phyloP scores from a whole-genome alignment of 208 protist species.

The Leishmania major region DNA sequence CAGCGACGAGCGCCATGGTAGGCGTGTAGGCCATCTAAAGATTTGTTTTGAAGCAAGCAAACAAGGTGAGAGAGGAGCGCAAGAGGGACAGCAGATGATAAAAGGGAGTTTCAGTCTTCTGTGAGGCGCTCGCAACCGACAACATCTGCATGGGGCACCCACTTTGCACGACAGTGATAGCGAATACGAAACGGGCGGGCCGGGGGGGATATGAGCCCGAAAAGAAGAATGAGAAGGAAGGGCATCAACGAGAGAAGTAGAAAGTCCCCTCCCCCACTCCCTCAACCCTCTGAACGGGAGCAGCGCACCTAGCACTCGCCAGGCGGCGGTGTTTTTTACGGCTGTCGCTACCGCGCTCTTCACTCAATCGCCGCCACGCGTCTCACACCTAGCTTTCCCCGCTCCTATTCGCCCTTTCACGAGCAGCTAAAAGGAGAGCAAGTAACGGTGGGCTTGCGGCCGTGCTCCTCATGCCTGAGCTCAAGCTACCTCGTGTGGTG shows the following conservation, averaged over 20 bases:
- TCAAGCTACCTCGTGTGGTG: neutral
- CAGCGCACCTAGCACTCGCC: neutral
- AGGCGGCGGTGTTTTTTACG: neutral
- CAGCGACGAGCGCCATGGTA: slow-evolving; percentile 18
- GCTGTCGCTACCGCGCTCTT: neutral
- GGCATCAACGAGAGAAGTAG: neutral
- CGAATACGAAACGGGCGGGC: neutral
- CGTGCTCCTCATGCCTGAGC: neutral
- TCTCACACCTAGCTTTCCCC: neutral
- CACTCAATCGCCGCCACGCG: neutral
- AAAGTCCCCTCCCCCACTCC: neutral
- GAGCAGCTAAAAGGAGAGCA: neutral
- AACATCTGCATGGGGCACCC: neutral
- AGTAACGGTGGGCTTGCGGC: neutral
- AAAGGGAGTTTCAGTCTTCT: neutral
- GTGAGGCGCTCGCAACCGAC: neutral
- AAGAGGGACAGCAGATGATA: neutral
- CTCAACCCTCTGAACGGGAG: neutral
- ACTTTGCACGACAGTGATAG: neutral
- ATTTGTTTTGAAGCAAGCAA: neutral
- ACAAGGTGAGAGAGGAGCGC: neutral
- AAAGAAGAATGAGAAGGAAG: neutral
- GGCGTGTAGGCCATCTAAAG: slow-evolving; percentile 9
- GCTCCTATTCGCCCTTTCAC: neutral
- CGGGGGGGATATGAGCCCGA: neutral